Evolutionary conservation across 1,139 yeast genomes (phyloP).

Genomic region (Geotrichum bryndzae): DNA sequence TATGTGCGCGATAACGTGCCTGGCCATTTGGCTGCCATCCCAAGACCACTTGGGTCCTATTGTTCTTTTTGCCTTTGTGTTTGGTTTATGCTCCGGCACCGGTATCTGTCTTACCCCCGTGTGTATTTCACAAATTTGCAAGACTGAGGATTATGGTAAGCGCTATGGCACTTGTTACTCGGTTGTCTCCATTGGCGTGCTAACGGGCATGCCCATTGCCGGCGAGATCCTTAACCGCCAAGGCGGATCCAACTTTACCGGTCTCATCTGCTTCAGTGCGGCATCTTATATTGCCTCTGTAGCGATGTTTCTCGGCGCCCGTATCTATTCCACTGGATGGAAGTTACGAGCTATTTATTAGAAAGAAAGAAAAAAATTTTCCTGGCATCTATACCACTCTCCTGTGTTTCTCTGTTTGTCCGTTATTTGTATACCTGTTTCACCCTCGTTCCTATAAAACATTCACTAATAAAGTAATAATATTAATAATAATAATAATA

Average conservation of each 20-base stretch:
- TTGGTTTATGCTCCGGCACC: conserved; percentile 50
- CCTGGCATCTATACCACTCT: neutral
- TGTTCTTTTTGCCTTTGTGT: conserved; percentile 45
- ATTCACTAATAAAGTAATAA: neutral
- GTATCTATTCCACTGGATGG: conserved; percentile 29
- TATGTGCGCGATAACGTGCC: conserved; percentile 3
- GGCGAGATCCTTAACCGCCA: conserved; percentile 29
- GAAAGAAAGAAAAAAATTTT: neutral
- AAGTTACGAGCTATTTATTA: conserved; percentile 21
- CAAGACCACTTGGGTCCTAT: conserved; percentile 39
- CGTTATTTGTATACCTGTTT: neutral
- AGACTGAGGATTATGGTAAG: conserved; percentile 58
- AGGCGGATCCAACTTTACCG: conserved; percentile 26
- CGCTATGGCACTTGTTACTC: conserved; percentile 65
- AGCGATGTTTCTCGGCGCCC: conserved; percentile 25
- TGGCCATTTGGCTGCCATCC: conserved; percentile 50
- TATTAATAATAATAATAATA: neutral
- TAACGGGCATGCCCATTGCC: conserved; percentile 49
- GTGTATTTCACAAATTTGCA: conserved; percentile 51
- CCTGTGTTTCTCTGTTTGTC: neutral
- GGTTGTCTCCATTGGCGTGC: conserved; percentile 52
- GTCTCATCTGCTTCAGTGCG: conserved; percentile 33
- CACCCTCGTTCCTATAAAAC: neutral
- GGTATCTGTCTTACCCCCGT: conserved; percentile 45
- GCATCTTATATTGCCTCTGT: conserved; percentile 28